phyloP scores from a whole-genome alignment of 257 asterid species.

The Solanum clarkiae region DNA sequence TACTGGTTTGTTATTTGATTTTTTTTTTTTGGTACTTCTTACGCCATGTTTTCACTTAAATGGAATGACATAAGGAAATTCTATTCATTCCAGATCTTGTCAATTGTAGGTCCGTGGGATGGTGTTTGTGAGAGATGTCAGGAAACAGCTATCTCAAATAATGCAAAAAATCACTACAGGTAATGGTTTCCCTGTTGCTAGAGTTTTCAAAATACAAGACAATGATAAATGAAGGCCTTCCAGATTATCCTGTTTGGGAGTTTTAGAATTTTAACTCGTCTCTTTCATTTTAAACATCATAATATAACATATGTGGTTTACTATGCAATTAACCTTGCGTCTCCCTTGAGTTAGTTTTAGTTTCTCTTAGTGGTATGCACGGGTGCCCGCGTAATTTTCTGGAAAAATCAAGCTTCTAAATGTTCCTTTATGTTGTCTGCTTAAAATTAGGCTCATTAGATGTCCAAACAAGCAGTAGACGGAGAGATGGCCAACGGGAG shows the following conservation, averaged over 20 bases:
- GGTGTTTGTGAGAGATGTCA: slow-evolving; percentile 80
- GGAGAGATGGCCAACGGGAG: slow-evolving; percentile 38
- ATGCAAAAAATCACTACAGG: slow-evolving; percentile 85
- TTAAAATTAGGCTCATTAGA: slow-evolving; percentile 47
- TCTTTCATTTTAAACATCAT: neutral
- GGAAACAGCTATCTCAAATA: slow-evolving; percentile 85
- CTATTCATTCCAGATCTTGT: slow-evolving; percentile 7
- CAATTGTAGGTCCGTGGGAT: slow-evolving; percentile 75
- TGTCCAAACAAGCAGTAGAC: slow-evolving; percentile 43
- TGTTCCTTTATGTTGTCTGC: neutral
- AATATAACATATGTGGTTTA: neutral
- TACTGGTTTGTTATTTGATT: neutral
- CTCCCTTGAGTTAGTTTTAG: neutral
- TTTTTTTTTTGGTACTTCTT: neutral
- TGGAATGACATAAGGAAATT: neutral
- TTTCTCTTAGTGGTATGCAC: neutral
- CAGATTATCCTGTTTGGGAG: neutral
- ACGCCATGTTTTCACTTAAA: neutral
- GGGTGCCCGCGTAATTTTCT: neutral
- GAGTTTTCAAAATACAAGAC: neutral
- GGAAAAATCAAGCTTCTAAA: neutral
- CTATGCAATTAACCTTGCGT: neutral
- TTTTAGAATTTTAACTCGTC: neutral
- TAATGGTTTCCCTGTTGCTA: slow-evolving; percentile 4
- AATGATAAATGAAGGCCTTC: neutral